Percentiles rank a stretch among this genome's conserved stretches.
Conservation (phyloP, 805 yeast genomes). For the Wickerhamomyces subpelliculosus region DNA sequence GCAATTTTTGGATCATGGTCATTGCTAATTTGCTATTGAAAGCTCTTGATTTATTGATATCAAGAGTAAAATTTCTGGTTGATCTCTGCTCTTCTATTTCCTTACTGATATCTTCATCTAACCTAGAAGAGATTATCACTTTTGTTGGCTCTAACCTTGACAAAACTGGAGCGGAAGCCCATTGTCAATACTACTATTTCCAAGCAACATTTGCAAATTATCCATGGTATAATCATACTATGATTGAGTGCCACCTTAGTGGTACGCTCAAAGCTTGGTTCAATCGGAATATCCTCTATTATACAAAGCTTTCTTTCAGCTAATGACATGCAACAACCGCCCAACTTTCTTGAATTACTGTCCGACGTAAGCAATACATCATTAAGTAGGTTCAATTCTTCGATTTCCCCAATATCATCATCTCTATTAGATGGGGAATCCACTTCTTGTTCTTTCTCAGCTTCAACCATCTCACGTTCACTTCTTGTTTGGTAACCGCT, state of each 20-base stretch:
- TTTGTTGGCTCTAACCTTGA: not conserved
- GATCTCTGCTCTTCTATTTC: not conserved
- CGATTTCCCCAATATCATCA: no score
- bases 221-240: no score
- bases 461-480: no score
- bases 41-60: not conserved
- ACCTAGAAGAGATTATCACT: not conserved
- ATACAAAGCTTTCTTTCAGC: not conserved
- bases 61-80: not conserved
- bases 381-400: not conserved
- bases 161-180: not conserved
- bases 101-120: not conserved
- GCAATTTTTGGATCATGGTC: no score
- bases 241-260: no score
- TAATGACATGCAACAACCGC: not conserved
- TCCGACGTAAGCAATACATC: not conserved
- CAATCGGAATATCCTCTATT: conserved; percentile 1
- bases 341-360: not conserved
- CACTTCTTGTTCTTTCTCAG: no score
- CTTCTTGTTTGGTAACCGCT: no score
- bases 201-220: no score
- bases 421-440: no score
- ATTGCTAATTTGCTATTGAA: not conserved
- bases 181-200: not conserved
- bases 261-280: no score